Conservation (phyloP, 2,329 filamentous ascomycete genomes). For the Diaporthe sp. region DNA sequence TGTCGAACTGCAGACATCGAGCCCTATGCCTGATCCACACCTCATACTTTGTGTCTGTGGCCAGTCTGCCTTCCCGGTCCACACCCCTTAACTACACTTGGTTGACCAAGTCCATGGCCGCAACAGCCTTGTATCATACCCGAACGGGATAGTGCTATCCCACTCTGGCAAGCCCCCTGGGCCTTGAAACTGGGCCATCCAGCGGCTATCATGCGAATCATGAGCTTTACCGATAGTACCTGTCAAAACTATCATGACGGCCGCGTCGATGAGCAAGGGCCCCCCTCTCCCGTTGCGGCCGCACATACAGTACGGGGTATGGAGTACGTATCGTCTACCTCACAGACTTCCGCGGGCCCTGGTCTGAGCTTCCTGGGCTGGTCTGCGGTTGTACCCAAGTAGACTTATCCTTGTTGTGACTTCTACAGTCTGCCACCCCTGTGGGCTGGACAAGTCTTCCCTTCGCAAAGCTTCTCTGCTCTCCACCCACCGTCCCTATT, state of each 20-base stretch:
- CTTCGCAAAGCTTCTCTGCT: slow-evolving; percentile 23
- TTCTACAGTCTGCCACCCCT: slow-evolving; percentile 20
- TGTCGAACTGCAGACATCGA: slow-evolving; percentile 29
- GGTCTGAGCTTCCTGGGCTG: neutral
- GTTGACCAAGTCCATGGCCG: neutral
- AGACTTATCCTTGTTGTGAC: slow-evolving; percentile 7
- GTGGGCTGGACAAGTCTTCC: neutral
- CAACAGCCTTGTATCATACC: slow-evolving; percentile 1
- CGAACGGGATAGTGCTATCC: slow-evolving; percentile 7
- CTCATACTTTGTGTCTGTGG: neutral
- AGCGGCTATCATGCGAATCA: slow-evolving; percentile 30
- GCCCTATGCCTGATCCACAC: slow-evolving; percentile 24
- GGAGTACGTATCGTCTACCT: slow-evolving; percentile 5
- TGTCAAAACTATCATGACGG: slow-evolving; percentile 1
- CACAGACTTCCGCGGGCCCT: neutral
- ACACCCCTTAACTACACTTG: slow-evolving; percentile 30
- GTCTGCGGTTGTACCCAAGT: slow-evolving; percentile 8
- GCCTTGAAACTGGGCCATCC: slow-evolving; percentile 1
- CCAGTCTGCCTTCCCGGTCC: slow-evolving; percentile 15
- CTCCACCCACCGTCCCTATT: slow-evolving; percentile 7
- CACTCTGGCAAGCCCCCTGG: slow-evolving; percentile 14
- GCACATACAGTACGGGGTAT: neutral
- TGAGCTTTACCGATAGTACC: slow-evolving; percentile 21
- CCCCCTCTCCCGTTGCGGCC: slow-evolving; percentile 5
- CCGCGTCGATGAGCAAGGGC: slow-evolving; percentile 11